Evolutionary conservation across 179 eudicot genomes (phyloP).

Genomic region (Patellifolia procumbens): DNA sequence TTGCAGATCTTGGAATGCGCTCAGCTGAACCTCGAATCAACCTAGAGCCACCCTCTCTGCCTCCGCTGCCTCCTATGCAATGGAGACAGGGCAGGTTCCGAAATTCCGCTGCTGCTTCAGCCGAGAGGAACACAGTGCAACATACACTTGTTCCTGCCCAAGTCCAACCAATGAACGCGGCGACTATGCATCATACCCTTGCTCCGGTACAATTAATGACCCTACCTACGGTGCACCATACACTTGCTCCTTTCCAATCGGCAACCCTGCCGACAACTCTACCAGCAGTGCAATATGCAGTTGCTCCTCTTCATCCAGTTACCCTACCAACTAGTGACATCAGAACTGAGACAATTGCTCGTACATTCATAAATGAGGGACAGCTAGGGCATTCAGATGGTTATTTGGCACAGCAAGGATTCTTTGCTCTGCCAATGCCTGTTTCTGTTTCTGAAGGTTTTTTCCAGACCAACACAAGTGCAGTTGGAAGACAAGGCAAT

Average conservation of each 20-base stretch:
- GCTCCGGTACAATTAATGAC: constrained; percentile 26
- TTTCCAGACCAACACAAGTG: constrained; percentile 19
- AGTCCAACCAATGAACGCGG: constrained; percentile 28
- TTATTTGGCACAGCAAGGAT: constrained; percentile 30
- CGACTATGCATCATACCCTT: constrained; percentile 24
- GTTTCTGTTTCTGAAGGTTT: constrained; percentile 19
- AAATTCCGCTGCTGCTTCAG: constrained; percentile 44
- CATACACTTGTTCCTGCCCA: constrained; percentile 24
- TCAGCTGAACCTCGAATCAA: constrained; percentile 43
- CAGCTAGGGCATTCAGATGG: constrained; percentile 27
- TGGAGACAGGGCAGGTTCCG: constrained; percentile 82
- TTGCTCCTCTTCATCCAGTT: constrained; percentile 22
- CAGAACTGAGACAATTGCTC: constrained; percentile 23
- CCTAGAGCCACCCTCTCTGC: constrained; percentile 78
- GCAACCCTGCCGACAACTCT: constrained; percentile 25
- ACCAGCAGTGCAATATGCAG: constrained; percentile 27
- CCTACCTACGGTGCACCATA: constrained; percentile 29
- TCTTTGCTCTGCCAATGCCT: constrained; percentile 22
- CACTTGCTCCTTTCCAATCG: constrained; percentile 26
- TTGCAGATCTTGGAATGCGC: constrained; percentile 36
- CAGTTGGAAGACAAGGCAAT: constrained; percentile 24
- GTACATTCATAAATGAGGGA: constrained; percentile 20
- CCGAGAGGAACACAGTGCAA: constrained; percentile 34
- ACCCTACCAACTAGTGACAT: constrained; percentile 20
- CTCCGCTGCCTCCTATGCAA: constrained; percentile 98